These are phyloP conservation scores for Agapanthus africanus DNA, from an alignment of 106 monocot species.

Conservation along the genomic window DNA sequence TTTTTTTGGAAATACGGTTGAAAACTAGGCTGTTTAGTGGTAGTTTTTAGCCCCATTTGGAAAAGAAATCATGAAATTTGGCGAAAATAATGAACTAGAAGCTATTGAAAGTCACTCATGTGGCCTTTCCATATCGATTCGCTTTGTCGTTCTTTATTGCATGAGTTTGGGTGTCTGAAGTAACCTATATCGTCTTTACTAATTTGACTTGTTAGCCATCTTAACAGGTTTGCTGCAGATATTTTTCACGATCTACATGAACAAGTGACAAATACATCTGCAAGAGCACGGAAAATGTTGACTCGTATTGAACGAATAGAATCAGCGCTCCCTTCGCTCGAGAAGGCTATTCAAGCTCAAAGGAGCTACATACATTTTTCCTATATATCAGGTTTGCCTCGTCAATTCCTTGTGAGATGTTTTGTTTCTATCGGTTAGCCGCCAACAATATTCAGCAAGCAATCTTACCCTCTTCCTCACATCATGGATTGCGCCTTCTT, in stretches of 20 bases:
- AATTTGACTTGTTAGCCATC: not conserved
- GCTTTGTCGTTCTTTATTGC: not conserved
- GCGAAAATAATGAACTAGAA: not conserved
- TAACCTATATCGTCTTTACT: not conserved
- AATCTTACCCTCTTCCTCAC: not conserved
- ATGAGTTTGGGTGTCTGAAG: not conserved
- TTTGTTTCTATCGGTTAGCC: not conserved
- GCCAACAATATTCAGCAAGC: not conserved
- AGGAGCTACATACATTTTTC: constrained; percentile 63
- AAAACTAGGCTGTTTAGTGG: no score
- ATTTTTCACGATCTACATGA: constrained; percentile 69
- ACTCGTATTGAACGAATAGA: constrained; percentile 51
- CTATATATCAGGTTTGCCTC: constrained; percentile 49
- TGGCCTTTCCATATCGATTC: not conserved
- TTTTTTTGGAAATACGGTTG: not conserved
- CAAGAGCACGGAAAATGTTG: constrained; percentile 54
- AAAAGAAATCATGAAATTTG: not conserved
- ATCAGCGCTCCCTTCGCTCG: constrained; percentile 49
- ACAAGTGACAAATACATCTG: constrained; percentile 44
- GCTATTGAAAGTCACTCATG: not conserved
- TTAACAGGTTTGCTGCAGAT: constrained; percentile 60
- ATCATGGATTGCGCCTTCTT: no score
- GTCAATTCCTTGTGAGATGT: not conserved
- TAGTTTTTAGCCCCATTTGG: not conserved
- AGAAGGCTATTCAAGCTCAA: constrained; percentile 51